Evolutionary conservation across 208 protist genomes (phyloP).

Genomic region (Acanthamoeba culbertsoni): DNA sequence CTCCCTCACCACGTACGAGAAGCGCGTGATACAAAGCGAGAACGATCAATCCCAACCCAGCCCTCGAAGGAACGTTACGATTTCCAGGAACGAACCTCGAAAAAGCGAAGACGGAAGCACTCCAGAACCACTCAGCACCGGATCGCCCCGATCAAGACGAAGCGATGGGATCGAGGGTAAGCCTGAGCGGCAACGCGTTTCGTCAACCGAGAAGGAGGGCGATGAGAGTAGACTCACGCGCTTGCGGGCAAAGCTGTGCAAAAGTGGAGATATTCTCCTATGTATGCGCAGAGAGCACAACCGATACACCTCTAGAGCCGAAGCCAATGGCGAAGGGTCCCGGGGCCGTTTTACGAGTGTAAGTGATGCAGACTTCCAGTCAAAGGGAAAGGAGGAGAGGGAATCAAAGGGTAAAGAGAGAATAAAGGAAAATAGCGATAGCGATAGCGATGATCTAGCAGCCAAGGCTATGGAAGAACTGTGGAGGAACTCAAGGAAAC

Average conservation of each 20-base stretch:
- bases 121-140: not conserved
- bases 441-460: not conserved
- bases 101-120: not conserved
- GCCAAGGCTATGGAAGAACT: not conserved
- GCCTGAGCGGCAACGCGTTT: too few species aligned
- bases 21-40: not conserved
- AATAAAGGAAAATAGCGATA: not conserved
- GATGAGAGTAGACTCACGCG: not conserved
- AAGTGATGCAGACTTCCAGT: not conserved
- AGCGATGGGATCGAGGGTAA: not conserved
- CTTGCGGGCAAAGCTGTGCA: not conserved
- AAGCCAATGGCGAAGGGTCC: not conserved
- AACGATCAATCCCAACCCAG: not conserved
- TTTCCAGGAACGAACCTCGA: not conserved
- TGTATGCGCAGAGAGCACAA: not conserved
- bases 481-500: not conserved
- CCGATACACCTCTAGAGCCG: not conserved
- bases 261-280: conserved; percentile 41
- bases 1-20: not conserved
- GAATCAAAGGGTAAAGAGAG: not conserved
- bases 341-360: not conserved
- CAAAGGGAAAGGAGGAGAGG: not conserved
- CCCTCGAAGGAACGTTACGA: not conserved
- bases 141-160: not conserved
- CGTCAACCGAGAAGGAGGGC: not conserved